phyloP scores from a whole-genome alignment of 2,329 filamentous ascomycete species.

The Ceratocystis ficicola region DNA sequence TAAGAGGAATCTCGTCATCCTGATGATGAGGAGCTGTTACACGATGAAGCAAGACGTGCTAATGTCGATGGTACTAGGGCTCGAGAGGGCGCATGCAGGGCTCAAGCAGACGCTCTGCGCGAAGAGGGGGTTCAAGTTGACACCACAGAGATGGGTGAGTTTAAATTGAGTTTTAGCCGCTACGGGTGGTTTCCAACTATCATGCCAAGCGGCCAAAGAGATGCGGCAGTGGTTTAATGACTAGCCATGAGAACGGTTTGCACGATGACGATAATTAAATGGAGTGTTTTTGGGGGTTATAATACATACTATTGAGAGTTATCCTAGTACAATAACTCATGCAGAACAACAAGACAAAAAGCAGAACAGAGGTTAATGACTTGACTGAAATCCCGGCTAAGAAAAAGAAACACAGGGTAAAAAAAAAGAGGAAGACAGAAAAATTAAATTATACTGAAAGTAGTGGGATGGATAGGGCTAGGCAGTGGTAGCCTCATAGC shows the following conservation, averaged over 20 bases:
- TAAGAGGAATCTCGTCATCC: slow-evolving; percentile 29
- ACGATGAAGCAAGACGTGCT: neutral
- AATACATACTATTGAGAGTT: neutral
- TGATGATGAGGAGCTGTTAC: too few relatives aligned
- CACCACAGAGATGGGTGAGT: slow-evolving; percentile 38
- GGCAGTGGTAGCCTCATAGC: neutral
- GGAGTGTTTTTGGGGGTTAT: neutral
- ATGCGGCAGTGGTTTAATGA: neutral
- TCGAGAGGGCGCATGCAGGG: slow-evolving; percentile 37
- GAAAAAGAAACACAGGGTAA: neutral
- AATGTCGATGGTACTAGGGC: slow-evolving; percentile 30
- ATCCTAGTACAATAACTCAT: neutral
- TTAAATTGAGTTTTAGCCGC: slow-evolving; percentile 39
- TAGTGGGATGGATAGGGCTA: neutral
- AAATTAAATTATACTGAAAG: neutral
- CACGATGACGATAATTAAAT: too few relatives aligned
- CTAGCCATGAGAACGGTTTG: neutral
- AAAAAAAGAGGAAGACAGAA: neutral
- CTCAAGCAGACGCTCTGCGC: slow-evolving; percentile 39
- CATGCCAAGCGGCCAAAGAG: slow-evolving; percentile 25
- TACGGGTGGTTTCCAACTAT: slow-evolving; percentile 45
- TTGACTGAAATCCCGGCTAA: too few relatives aligned
- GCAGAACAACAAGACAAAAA: neutral
- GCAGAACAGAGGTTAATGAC: neutral
- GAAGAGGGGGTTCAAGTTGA: slow-evolving; percentile 44